Evolutionary conservation across 139 green algal species (phyloP), one percentile per base, ranked within the genome.

Genomic region (Zygnema circumcarinatum): DNA sequence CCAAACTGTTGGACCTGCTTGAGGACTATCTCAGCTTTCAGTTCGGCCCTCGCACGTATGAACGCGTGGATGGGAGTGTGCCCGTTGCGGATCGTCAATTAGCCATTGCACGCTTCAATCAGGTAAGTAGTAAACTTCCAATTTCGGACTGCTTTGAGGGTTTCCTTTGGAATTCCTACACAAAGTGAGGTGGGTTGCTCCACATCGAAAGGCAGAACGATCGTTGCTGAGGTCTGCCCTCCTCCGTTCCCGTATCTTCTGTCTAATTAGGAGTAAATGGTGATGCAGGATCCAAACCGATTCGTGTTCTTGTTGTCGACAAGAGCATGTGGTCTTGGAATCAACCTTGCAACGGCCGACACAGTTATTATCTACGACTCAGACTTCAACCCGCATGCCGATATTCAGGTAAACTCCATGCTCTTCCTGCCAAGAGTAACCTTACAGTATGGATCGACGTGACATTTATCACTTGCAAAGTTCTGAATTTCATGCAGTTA

Each of bases 281-380:
- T 16, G 7, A 11, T 82, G 31, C 79, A 86, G 79, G 79, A 86
- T 40, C 56, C 35, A 36, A 78, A 41, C 33, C 84, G 79, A 7
- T 90, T 90, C 67, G 85, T 90, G 25, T 94, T 94, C n/a, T 83
- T 94, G 31, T 39, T 94, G 2, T 92, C 83, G 33, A 94, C 92
- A 29, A 72, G 90, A 0, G 90, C 92, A 11, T 91, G 92, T 52
- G 92, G 92, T 54, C 75, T 94, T 22, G 92, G 92, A 38, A 92
- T 94, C 72, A 94, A 94, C 84, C 79, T 94, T 21, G 89, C 90
- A 11, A 93, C 87, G 0, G 92, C 92, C 0, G 92, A 94, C 79
- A 94, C 92, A 25, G 91, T 94, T 36, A 83, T 94, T 29, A 85
- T 94, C 54, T 94, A 92, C 53, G 92, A 94, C 68, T 89, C 84